phyloP scores from a whole-genome alignment of 2,329 filamentous ascomycete species.

The Colletotrichum tamarilloi region DNA sequence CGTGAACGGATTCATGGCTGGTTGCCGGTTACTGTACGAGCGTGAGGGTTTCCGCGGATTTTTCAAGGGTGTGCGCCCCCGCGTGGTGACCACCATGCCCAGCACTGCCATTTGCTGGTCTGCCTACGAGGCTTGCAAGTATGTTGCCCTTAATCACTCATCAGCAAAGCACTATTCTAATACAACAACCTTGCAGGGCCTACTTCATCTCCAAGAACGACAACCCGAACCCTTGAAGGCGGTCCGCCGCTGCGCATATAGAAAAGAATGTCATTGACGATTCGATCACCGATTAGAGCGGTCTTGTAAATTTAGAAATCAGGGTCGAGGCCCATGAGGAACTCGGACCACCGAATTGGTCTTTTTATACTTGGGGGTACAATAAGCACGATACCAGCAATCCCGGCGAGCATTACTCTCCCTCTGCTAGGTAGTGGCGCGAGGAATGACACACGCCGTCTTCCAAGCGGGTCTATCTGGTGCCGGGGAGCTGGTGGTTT shows the following conservation, averaged over 20 bases:
- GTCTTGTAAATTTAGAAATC: conserved; percentile 30
- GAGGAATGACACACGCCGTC: not conserved
- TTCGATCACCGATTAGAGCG: conserved; percentile 28
- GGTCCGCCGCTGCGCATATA: conserved; percentile 23
- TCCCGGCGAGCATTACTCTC: not conserved
- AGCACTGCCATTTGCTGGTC: conserved; percentile 99
- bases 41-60: conserved; percentile 89
- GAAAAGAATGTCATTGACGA: conserved; percentile 10
- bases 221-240: conserved; percentile 41
- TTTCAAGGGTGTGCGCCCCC: conserved; percentile 90
- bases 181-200: conserved; percentile 52
- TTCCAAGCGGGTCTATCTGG: conserved; percentile 17
- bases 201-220: conserved; percentile 70
- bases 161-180: conserved; percentile 22
- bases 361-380: not conserved
- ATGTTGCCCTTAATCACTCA: conserved; percentile 44
- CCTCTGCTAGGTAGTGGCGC: conserved; percentile 1
- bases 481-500: conserved; percentile 20
- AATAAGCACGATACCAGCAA: conserved; percentile 3
- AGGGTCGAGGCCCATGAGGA: not conserved
- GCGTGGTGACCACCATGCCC: conserved; percentile 96
- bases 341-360: not conserved
- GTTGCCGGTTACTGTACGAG: conserved; percentile 82
- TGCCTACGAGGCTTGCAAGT: conserved; percentile 77
- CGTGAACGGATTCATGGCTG: conserved; percentile 84